Percentiles rank a stretch among this genome's conserved stretches.
Conservation (phyloP, 352 stramenopile genomes). For the Pythium coloratum region DNA sequence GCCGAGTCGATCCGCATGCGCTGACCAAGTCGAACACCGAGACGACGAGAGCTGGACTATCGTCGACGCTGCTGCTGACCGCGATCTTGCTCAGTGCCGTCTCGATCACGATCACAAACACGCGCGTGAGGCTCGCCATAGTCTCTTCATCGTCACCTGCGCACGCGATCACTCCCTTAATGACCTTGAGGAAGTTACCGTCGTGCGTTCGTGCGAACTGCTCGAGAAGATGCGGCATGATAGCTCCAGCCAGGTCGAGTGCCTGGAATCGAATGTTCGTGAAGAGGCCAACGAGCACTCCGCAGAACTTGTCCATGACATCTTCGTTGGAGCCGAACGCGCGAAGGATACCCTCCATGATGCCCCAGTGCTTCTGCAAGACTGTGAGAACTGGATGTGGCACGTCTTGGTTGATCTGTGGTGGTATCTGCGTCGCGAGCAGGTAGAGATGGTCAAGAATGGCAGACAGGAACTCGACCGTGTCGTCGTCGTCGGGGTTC, state of each 20-base stretch:
- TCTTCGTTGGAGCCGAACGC: slow-evolving; percentile 57
- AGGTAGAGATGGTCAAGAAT: slow-evolving; percentile 63
- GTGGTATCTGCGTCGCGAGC: slow-evolving; percentile 51
- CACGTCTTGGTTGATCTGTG: slow-evolving; percentile 63
- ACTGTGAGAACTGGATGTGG: slow-evolving; percentile 57
- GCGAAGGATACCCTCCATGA: slow-evolving; percentile 52
- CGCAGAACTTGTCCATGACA: slow-evolving; percentile 57
- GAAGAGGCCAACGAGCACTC: slow-evolving; percentile 57
- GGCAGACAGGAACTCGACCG: slow-evolving; percentile 54
- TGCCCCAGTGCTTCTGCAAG: slow-evolving; percentile 56
- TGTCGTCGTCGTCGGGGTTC: slow-evolving; percentile 46
- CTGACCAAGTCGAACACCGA: slow-evolving; percentile 60
- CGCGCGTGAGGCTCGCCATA: slow-evolving; percentile 56
- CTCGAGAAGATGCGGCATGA: slow-evolving; percentile 62
- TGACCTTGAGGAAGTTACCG: slow-evolving; percentile 61
- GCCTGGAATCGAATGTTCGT: slow-evolving; percentile 61
- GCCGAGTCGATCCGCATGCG: slow-evolving; percentile 52
- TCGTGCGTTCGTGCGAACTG: slow-evolving; percentile 64
- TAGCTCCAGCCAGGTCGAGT: slow-evolving; percentile 54
- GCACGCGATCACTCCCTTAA: slow-evolving; percentile 69
- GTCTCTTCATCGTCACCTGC: slow-evolving; percentile 62
- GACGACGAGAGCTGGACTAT: slow-evolving; percentile 49
- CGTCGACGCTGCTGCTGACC: slow-evolving; percentile 45
- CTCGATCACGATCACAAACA: slow-evolving; percentile 62
- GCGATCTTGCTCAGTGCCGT: slow-evolving; percentile 59